phyloP scores from a whole-genome alignment of 306 rosid genomes.

The Arachis hypogaea region DNA sequence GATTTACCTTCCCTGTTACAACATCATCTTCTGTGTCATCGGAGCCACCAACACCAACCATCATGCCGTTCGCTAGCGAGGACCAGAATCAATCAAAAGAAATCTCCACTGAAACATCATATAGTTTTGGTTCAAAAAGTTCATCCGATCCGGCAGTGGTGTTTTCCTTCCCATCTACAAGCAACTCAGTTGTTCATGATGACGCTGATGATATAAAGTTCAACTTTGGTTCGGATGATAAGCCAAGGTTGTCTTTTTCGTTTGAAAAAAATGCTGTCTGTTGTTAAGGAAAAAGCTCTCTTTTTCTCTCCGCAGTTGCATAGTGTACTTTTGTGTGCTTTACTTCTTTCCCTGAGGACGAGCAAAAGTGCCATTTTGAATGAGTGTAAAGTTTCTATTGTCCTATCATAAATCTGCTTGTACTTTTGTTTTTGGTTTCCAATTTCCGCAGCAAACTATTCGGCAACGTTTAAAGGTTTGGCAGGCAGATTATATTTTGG shows the following conservation, averaged over 20 bases:
- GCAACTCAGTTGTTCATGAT: conserved; percentile 40
- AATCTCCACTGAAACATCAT: conserved; percentile 47
- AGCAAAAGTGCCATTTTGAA: no score
- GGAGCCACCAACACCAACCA: conserved; percentile 86
- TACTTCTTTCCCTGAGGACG: no score
- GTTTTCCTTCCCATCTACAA: conserved; percentile 79
- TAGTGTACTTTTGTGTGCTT: no score
- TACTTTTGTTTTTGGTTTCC: no score
- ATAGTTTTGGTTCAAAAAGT: conserved; percentile 59
- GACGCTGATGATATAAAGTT: conserved; percentile 59
- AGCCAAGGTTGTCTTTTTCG: conserved; percentile 61
- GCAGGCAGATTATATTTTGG: no score
- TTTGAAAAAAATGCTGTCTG: conserved; percentile 59
- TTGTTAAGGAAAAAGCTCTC: conserved; percentile 41
- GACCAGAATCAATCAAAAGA: conserved; percentile 49
- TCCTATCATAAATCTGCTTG: no score
- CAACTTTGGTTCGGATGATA: conserved; percentile 68
- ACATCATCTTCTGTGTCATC: conserved; percentile 52
- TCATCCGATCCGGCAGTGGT: conserved; percentile 49
- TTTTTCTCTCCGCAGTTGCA: no score
- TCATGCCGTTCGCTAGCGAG: conserved; percentile 56
- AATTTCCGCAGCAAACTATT: no score
- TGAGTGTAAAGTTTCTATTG: no score
- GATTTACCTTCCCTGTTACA: conserved; percentile 83
- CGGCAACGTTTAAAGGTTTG: no score